Conservation (phyloP, 805 yeast species). For the Metschnikowia lachancei region DNA sequence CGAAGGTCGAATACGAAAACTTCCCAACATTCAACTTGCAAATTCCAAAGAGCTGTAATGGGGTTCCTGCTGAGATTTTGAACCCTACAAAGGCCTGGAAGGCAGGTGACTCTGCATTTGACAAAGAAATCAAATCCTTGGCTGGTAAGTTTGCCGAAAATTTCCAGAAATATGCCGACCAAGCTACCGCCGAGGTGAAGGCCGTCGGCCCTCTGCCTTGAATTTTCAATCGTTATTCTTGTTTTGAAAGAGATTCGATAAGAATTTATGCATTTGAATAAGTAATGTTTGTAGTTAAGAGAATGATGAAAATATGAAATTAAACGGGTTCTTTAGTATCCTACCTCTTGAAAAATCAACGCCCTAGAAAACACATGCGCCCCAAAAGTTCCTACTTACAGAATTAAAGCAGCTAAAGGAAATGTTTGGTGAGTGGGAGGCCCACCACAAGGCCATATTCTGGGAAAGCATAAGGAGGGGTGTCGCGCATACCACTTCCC, state of each 20-base stretch:
- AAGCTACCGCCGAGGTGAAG: constrained; percentile 79
- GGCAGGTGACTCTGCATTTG: constrained; percentile 40
- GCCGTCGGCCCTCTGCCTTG: constrained; percentile 82
- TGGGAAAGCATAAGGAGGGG: not conserved
- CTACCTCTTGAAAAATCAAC: too few relatives aligned
- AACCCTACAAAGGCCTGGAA: constrained; percentile 86
- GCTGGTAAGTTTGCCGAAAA: constrained; percentile 80
- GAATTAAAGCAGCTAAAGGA: too few relatives aligned
- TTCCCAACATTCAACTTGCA: constrained; percentile 84
- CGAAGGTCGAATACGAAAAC: constrained; percentile 74
- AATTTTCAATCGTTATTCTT: not conserved
- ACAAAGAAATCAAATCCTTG: constrained; percentile 50
- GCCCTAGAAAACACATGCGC: too few relatives aligned
- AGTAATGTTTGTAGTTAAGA: too few relatives aligned
- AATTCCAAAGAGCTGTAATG: constrained; percentile 77
- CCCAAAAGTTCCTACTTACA: too few relatives aligned
- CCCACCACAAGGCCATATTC: too few relatives aligned
- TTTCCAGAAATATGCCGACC: constrained; percentile 78
- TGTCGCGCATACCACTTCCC: not conserved
- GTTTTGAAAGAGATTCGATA: not conserved
- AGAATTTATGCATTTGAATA: not conserved
- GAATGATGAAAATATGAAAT: too few relatives aligned
- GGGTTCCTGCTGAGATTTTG: constrained; percentile 80
- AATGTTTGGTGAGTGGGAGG: too few relatives aligned
- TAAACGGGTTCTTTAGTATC: too few relatives aligned